Percentiles rank a stretch among this genome's conserved stretches.
phyloP scores from a whole-genome alignment of 2,329 filamentous ascomycete species.

The Monosporascus sp. region DNA sequence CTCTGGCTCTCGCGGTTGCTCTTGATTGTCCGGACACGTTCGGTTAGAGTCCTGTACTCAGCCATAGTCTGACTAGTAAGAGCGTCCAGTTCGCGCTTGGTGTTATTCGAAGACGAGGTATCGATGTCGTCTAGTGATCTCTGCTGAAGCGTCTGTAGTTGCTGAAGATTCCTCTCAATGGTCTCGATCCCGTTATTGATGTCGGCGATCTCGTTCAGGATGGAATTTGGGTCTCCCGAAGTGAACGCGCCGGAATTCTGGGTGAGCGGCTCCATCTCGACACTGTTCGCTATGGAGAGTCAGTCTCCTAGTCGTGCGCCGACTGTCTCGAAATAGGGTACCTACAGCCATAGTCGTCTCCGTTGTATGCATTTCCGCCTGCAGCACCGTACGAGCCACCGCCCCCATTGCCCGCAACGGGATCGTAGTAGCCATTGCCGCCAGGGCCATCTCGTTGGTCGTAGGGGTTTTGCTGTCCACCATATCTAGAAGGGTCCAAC shows the following conservation, averaged over 20 bases:
- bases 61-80: conserved; percentile 77
- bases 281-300: conserved; percentile 38
- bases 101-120: conserved; percentile 59
- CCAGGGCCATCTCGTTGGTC: conserved; percentile 43
- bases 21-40: conserved; percentile 78
- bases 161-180: conserved; percentile 66
- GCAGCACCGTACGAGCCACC: conserved; percentile 8
- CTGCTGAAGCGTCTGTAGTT: conserved; percentile 66
- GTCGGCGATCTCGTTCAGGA: conserved; percentile 79
- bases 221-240: conserved; percentile 61
- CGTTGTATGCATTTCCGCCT: neutral
- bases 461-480: conserved; percentile 51
- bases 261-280: conserved; percentile 67
- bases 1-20: conserved; percentile 69
- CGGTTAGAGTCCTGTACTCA: conserved; percentile 72
- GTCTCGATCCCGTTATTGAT: conserved; percentile 73
- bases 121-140: conserved; percentile 71
- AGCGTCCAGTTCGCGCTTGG: conserved; percentile 64
- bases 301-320: neutral
- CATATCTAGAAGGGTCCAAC: conserved; percentile 40
- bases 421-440: neutral
- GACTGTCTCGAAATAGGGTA: conserved; percentile 4
- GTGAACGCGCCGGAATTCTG: conserved; percentile 45
- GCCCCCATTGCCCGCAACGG: conserved; percentile 27
- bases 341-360: conserved; percentile 36